Base-by-base conservation (phyloP, 1,284 basidiomycete species). In the Tilletia horrida region DNA sequence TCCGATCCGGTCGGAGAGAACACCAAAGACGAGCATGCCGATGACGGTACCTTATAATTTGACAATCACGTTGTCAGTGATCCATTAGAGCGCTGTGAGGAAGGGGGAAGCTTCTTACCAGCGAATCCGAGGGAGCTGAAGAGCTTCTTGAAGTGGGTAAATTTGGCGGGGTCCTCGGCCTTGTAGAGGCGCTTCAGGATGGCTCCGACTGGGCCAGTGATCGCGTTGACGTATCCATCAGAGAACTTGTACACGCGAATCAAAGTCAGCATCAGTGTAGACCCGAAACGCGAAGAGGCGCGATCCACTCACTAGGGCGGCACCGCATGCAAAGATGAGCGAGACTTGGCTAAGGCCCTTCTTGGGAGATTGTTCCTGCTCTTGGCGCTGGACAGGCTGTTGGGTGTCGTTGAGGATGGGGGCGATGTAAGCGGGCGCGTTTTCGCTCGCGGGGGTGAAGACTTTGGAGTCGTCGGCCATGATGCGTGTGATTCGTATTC, bases 21-120 rank as follows among this genome's bases (percentile, higher is more conserved):
- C 91, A 27, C 85, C 85, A 64, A 85, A 85, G 7, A 73, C 57
- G 9, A 81, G 73, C 79, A 81, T 81, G 61, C 85, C 93, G n/a
- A 92, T 84, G 48, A 95, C 83, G 14, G 90, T 93, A 21, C n/a
- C n/a, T n/a, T n/a, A n/a, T n/a, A n/a, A n/a, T n/a, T n/a, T n/a
- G n/a, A n/a, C n/a, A n/a, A n/a, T n/a, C n/a, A n/a, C n/a, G n/a
- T n/a, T n/a, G n/a, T n/a, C n/a, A n/a, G n/a, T n/a, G n/a, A n/a
- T n/a, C n/a, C n/a, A n/a, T 40, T 40, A 11, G 11, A 40, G 35
- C 6, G 35, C 35, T 40, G 11, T 4, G 11, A 40, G 35, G 35
- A 11, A 40, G 35, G 6, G 35, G 35, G 35, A n/a, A n/a, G n/a
- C n/a, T n/a, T n/a, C 35, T 40, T 40, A 40, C 79, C 79, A 25